Evolutionary conservation across 169 alveolate genomes (phyloP).

Genomic region (Cardiosporidium cionae): DNA sequence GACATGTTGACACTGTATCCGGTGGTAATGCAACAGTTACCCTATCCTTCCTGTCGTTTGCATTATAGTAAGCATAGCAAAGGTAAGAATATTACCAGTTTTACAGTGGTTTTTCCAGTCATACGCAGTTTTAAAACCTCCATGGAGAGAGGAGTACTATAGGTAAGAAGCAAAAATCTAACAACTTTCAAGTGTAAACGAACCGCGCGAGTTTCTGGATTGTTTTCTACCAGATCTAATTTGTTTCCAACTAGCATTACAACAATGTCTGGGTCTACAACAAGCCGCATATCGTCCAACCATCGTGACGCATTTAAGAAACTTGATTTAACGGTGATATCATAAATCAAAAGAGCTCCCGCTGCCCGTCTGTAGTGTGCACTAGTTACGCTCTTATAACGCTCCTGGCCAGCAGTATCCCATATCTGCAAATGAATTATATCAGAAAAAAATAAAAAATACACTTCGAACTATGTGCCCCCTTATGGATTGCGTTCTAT

Average conservation of each 20-base stretch:
- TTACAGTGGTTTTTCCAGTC: neutral
- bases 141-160: neutral
- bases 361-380: slow-evolving; percentile 89
- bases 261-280: slow-evolving; percentile 95
- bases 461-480: too few relatives aligned
- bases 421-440: slow-evolving; percentile 2
- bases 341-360: slow-evolving; percentile 91
- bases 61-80: neutral
- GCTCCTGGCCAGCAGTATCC: slow-evolving; percentile 93
- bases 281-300: slow-evolving; percentile 93
- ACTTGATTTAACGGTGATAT: slow-evolving; percentile 74
- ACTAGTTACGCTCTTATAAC: slow-evolving; percentile 85
- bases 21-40: neutral
- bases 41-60: neutral
- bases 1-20: neutral
- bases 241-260: slow-evolving; percentile 97
- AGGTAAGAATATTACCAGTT: neutral
- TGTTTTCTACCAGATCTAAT: slow-evolving; percentile 86
- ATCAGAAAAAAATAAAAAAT: neutral
- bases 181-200: neutral
- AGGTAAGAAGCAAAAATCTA: neutral
- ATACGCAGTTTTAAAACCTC: neutral
- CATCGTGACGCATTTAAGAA: slow-evolving; percentile 80
- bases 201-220: slow-evolving; percentile 82
- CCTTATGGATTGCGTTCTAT: too few relatives aligned